These are phyloP conservation scores for Chlorella sp. DNA, from an alignment of 139 green algal genomes.

Conservation along the genomic window DNA sequence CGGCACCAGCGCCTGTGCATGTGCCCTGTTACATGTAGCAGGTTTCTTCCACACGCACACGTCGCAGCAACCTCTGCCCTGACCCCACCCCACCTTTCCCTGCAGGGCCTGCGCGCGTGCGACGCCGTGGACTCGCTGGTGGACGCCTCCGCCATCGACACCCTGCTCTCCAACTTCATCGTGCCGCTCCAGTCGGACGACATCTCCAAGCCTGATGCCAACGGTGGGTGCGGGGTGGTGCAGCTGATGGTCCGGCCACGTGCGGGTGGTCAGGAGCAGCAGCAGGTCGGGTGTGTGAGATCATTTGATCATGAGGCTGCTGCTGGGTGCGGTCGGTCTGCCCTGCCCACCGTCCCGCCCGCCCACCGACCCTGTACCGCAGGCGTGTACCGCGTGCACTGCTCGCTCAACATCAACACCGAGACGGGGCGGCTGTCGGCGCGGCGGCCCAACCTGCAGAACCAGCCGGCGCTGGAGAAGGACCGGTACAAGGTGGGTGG, in stretches of 20 bases:
- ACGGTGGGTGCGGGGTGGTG: background rate
- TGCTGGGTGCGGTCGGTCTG: too few species aligned
- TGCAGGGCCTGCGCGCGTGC: constrained; percentile 81
- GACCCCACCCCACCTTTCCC: too few species aligned
- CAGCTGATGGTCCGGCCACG: background rate
- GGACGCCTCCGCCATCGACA: constrained; percentile 91
- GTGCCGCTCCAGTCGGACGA: constrained; percentile 86
- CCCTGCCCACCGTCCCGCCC: too few species aligned
- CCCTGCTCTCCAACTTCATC: constrained; percentile 96
- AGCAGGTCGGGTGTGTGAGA: too few species aligned
- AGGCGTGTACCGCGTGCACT: constrained; percentile 83
- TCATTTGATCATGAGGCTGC: too few species aligned
- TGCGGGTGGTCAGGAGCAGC: too few species aligned
- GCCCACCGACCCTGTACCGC: background rate
- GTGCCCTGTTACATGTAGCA: too few species aligned
- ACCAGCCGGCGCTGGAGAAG: constrained; percentile 99
- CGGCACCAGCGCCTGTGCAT: too few species aligned
- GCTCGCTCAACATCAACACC: constrained; percentile 99
- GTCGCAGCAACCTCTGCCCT: too few species aligned
- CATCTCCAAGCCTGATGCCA: constrained; percentile 61
- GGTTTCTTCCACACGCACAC: too few species aligned
- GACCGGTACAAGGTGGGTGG: constrained; percentile 89
- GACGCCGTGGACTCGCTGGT: constrained; percentile 81
- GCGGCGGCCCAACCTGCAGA: constrained; percentile 96
- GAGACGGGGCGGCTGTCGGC: constrained; percentile 95